Base-by-base conservation (phyloP, 2,329 filamentous ascomycete genomes). In the Fusarium sp. region DNA sequence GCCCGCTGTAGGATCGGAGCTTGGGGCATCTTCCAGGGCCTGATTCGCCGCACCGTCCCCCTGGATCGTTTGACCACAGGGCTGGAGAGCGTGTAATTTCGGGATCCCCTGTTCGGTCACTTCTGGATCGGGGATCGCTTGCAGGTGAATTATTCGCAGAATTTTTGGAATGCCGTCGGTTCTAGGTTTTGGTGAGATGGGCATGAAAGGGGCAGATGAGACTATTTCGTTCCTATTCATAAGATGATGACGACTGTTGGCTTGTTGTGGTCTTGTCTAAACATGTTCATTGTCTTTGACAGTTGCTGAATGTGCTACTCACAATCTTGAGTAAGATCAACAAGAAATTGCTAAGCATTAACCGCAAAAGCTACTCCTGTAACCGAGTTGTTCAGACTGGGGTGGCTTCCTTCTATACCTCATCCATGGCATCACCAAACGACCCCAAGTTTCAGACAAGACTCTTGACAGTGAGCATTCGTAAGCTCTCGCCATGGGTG, bases 1-100 rank as follows among this genome's bases (percentile, higher is more conserved):
- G 9, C 71, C 67, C 58, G 58, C 61, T 61, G 52, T 58, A 37
- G 47, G 69, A 68, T 64, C 54, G 66, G 27, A 40, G 56, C 43
- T 45, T 56, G 32, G 38, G 50, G n/a, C 40, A 62, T 52, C 43
- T 63, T 63, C 25, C 27, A 65, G 66, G 50, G 33, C 12, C 6
- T 30, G 9, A 54, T 40, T 59, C 12, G 38, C 60, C 56, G 63
- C 30, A 22, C 15, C n/a, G 22, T 38, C 32, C 65, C 65, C 65
- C 50, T 67, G 35, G 32, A 32, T 50, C 32, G 47, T 32, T 52
- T 52, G 47, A 32, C 17, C 25, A n/a, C 47, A 52, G 47, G 15
- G 15, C 47, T 52, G 47, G 47, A 30, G 25, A 15, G 52, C 50
- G 10, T n/a, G 57, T 70, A 57, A 71, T 71, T 67, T 71, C n/a